Base-by-base conservation (phyloP, 1,284 basidiomycete species). In the Agaricales sp. region DNA sequence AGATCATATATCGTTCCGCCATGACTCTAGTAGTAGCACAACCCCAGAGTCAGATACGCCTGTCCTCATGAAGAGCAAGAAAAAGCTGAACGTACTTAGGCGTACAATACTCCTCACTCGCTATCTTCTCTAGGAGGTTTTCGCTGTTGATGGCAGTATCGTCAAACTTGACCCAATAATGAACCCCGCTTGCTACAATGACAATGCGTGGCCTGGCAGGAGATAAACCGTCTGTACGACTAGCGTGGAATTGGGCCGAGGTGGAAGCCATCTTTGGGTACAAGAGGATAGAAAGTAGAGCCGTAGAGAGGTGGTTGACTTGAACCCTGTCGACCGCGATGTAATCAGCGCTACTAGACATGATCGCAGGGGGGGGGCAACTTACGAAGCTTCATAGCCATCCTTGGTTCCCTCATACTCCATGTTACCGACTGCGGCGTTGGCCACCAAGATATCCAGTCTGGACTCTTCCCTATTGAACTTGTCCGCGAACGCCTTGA, bases 191-290 rank as follows among this genome's bases (percentile, higher is more conserved):
- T 11, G 30, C n/a, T n/a, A 35, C 30, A 8, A 35, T n/a, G 30
- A 35, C 30, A 35, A 35, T 35, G 11, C 30, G 30, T 11, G 30
- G 30, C 30, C n/a, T 35, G 8, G 11, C 11, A 8, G 30, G 8
- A 8, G 30, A 35, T 11, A 11, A 11, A 11, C 30, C 30, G n/a
- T 11, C 11, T n/a, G n/a, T n/a, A 4, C 61, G 57, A 1, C 50
- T 46, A 0, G 50, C 49, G 11, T 47, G 45, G 20, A 53, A 38
- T n/a, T n/a, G n/a, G 11, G 8, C n/a, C 11, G 11, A 11, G 11
- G 30, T 35, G 11, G 30, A 35, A 35, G n/a, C 30, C 30, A 35
- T 35, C 30, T 35, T 35, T n/a, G 30, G 30, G n/a, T 11, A n/a
- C 30, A 35, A 35, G n/a, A 35, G 30, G 11, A 35, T 11, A 8